These are phyloP conservation scores for Tulasnella sp. DNA, from an alignment of 768 basidiomycete genomes.

Conservation along the genomic window DNA sequence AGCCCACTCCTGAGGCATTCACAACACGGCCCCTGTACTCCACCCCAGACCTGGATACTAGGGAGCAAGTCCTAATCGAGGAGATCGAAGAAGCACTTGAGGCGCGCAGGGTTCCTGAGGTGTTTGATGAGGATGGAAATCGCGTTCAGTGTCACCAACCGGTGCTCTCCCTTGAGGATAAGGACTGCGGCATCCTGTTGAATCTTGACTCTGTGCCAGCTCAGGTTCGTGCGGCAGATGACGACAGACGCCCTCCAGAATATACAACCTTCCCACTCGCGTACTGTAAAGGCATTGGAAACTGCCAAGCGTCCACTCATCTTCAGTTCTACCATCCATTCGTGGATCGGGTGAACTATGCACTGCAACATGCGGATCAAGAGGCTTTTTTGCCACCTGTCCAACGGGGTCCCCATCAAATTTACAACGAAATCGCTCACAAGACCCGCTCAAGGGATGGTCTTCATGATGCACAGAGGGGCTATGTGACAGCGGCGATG, in stretches of 20 bases:
- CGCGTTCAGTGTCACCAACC: too few species aligned
- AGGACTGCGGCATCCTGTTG: background rate
- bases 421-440: background rate
- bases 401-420: background rate
- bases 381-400: too few species aligned
- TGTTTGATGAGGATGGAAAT: too few species aligned
- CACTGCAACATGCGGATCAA: background rate
- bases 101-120: too few species aligned
- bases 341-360: background rate
- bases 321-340: background rate
- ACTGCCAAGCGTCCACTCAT: background rate
- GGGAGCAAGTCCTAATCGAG: too few species aligned
- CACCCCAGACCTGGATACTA: too few species aligned
- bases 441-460: background rate
- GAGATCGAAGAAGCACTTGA: too few species aligned
- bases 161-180: too few species aligned
- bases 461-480: background rate
- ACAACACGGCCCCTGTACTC: too few species aligned
- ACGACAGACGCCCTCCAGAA: background rate
- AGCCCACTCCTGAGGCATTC: too few species aligned
- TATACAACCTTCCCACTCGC: background rate
- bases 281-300: background rate
- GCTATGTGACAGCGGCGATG: background rate
- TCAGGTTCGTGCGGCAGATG: background rate
- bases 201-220: background rate